Percentiles rank a stretch among this genome's conserved stretches.
phyloP scores from a whole-genome alignment of 805 yeast species.

The Huiozyma naganishii region DNA sequence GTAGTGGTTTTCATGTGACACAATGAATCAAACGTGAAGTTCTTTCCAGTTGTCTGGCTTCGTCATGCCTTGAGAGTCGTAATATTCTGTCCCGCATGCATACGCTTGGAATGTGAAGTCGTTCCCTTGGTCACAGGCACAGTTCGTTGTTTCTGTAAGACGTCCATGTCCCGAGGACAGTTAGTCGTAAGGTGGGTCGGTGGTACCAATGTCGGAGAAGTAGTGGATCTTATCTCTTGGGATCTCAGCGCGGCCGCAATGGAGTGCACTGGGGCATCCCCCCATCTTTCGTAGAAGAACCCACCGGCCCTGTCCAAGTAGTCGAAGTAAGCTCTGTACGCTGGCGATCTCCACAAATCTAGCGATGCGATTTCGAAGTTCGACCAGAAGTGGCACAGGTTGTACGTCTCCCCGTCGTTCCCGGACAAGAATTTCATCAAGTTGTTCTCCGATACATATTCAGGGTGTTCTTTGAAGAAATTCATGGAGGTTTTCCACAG shows the following conservation, averaged over 20 bases:
- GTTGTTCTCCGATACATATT: constrained; percentile 48
- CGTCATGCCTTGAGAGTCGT: constrained; percentile 36
- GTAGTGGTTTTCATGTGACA: no score
- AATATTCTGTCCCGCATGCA: constrained; percentile 57
- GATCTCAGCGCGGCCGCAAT: constrained; percentile 64
- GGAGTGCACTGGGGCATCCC: constrained; percentile 83
- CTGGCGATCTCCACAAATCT: constrained; percentile 61
- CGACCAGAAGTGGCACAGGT: constrained; percentile 83
- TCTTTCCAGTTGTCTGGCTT: constrained; percentile 59
- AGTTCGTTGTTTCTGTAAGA: constrained; percentile 48
- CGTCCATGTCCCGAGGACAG: constrained; percentile 59
- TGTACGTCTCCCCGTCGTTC: constrained; percentile 60
- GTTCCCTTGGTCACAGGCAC: constrained; percentile 62
- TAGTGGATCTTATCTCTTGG: constrained; percentile 55
- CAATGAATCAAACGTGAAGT: not conserved
- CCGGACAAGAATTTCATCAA: constrained; percentile 62
- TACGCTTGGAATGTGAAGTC: constrained; percentile 66
- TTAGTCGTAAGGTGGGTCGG: constrained; percentile 65
- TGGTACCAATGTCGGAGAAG: constrained; percentile 74
- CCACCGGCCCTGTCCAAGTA: constrained; percentile 65
- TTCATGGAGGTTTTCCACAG: constrained; percentile 65
- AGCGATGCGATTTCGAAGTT: constrained; percentile 74
- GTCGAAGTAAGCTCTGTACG: constrained; percentile 57
- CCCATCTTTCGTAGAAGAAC: constrained; percentile 85
- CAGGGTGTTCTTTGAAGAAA: constrained; percentile 50